Evolutionary conservation across 257 asterid species (phyloP).

Genomic region (Cynanchum wilfordii): DNA sequence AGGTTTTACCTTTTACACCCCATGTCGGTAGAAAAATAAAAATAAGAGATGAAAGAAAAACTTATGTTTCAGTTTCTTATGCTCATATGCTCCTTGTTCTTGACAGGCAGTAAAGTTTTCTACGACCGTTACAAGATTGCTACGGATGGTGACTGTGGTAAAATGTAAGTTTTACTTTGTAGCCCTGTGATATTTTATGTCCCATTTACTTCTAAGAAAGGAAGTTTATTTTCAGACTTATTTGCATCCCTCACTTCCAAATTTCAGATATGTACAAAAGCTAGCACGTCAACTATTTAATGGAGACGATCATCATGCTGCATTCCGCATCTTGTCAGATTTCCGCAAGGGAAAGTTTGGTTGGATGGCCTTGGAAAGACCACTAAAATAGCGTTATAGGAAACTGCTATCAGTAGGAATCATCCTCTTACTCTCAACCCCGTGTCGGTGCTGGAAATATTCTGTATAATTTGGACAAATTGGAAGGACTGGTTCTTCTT

Average conservation of each 20-base stretch:
- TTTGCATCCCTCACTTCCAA: background rate
- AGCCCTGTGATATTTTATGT: slow-evolving; percentile 3
- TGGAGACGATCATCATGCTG: slow-evolving; percentile 83
- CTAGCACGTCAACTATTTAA: slow-evolving; percentile 69
- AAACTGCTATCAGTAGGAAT: no score
- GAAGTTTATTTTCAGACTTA: background rate
- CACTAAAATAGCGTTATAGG: slow-evolving; percentile 40
- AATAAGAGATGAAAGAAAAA: background rate
- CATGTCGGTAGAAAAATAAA: background rate
- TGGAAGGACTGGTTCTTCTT: no score
- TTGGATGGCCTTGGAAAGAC: slow-evolving; percentile 78
- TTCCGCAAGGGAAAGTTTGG: slow-evolving; percentile 89
- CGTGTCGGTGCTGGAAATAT: no score
- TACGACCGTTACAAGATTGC: slow-evolving; percentile 70
- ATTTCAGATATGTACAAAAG: slow-evolving; percentile 76
- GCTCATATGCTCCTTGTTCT: slow-evolving; percentile 14
- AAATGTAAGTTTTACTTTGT: slow-evolving; percentile 45
- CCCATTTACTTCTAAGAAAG: background rate
- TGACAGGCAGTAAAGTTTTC: slow-evolving; percentile 60
- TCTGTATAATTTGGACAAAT: no score
- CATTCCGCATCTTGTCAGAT: slow-evolving; percentile 79
- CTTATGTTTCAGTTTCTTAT: background rate
- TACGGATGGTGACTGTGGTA: slow-evolving; percentile 52
- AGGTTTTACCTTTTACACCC: background rate
- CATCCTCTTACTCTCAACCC: no score